Percentiles rank a stretch among this genome's conserved stretches.
phyloP scores from a whole-genome alignment of 257 asterid species.

The Nicotiana attenuata region DNA sequence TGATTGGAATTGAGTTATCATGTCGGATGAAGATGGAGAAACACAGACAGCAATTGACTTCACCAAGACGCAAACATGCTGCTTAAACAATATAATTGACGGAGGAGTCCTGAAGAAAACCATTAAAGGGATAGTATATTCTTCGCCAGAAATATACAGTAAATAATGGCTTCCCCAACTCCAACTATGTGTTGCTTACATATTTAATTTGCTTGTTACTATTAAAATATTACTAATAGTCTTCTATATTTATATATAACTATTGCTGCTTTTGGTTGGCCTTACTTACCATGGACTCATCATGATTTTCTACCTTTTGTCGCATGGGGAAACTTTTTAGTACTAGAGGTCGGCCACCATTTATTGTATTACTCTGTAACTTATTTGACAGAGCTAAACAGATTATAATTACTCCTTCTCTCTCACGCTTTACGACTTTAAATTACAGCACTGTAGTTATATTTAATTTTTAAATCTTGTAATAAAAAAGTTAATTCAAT shows the following conservation, averaged over 20 bases:
- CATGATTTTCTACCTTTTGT: conserved; percentile 21
- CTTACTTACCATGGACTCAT: not conserved
- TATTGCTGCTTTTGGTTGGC: not conserved
- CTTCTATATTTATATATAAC: not conserved
- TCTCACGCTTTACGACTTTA: too few relatives aligned
- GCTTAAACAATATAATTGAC: not conserved
- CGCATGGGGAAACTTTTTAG: conserved; percentile 9
- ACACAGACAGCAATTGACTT: conserved; percentile 9
- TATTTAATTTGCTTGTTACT: not conserved
- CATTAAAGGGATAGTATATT: conserved; percentile 7
- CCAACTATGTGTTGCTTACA: conserved; percentile 14
- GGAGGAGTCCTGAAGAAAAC: not conserved
- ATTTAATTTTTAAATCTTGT: too few relatives aligned
- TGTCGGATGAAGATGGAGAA: conserved; percentile 13
- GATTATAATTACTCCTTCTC: too few relatives aligned
- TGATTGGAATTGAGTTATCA: not conserved
- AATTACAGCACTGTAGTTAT: too few relatives aligned
- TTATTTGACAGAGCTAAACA: too few relatives aligned
- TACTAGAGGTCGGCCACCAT: conserved; percentile 4
- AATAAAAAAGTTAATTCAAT: too few relatives aligned
- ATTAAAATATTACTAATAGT: not conserved
- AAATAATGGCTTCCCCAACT: conserved; percentile 17
- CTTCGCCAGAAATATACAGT: conserved; percentile 13
- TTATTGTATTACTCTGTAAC: not conserved
- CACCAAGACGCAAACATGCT: not conserved